Evolutionary conservation across 345 rosid genomes (phyloP).

Genomic region (Eucalyptus polyanthemos): DNA sequence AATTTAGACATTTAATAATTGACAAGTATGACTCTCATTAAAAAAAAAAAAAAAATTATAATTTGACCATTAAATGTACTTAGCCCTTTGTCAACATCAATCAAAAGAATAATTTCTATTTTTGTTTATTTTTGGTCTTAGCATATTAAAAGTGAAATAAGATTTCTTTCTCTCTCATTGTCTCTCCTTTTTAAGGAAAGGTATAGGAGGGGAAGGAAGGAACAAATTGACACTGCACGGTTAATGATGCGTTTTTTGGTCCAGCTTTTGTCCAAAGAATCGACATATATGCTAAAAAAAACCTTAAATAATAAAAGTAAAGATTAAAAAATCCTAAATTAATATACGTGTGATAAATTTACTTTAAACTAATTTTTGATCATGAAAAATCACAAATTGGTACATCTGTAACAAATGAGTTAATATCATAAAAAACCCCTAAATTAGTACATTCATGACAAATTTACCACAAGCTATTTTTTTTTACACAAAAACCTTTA

Average conservation of each 20-base stretch:
- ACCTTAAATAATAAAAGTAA: neutral
- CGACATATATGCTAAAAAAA: neutral
- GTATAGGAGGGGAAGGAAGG: neutral
- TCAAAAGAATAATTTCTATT: neutral
- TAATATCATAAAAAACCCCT: too few relatives aligned
- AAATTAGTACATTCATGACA: too few relatives aligned
- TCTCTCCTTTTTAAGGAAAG: neutral
- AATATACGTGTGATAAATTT: rapidly evolving
- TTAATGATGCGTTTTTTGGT: neutral
- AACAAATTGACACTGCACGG: neutral
- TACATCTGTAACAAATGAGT: too few relatives aligned
- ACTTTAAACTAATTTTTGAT: too few relatives aligned
- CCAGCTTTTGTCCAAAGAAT: neutral
- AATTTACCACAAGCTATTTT: too few relatives aligned
- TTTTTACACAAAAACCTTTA: rapidly evolving
- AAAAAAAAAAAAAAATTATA: neutral
- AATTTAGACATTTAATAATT: neutral
- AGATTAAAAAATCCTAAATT: too few relatives aligned
- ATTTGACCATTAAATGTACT: neutral
- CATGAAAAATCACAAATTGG: rapidly evolving
- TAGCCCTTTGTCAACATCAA: neutral
- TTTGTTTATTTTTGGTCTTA: neutral
- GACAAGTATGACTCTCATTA: neutral
- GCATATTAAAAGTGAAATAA: neutral
- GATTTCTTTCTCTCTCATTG: neutral